These are phyloP conservation scores for Rhizopus sp. DNA, from an alignment of 371 early-diverging fungal species.

Conservation along the genomic window DNA sequence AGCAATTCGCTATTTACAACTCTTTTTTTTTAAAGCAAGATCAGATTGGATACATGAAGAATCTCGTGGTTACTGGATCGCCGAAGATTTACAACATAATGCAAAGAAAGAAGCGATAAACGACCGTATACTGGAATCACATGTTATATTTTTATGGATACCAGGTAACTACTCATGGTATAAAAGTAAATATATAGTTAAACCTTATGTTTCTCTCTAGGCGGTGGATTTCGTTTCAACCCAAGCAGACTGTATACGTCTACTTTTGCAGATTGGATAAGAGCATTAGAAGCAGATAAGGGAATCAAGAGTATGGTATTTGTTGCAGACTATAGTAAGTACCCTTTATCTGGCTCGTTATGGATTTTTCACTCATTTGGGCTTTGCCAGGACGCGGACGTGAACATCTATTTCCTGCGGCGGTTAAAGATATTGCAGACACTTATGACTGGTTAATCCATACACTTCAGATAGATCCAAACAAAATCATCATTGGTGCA, in stretches of 20 bases:
- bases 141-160: slow-evolving; percentile 44
- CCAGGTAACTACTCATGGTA: slow-evolving; percentile 28
- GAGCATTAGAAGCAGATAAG: slow-evolving; percentile 42
- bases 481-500: slow-evolving; percentile 27
- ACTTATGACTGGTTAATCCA: slow-evolving; percentile 35
- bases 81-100: slow-evolving; percentile 30
- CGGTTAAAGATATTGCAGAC: slow-evolving; percentile 33
- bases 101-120: slow-evolving; percentile 38
- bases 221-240: slow-evolving; percentile 47
- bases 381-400: slow-evolving; percentile 25
- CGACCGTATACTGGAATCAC: slow-evolving; percentile 33
- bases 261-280: slow-evolving; percentile 38
- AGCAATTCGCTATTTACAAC: slow-evolving; percentile 12
- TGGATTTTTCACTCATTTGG: background rate
- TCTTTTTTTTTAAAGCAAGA: slow-evolving; percentile 22
- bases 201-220: slow-evolving; percentile 12
- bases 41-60: slow-evolving; percentile 24
- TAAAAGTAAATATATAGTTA: background rate
- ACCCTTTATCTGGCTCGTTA: background rate
- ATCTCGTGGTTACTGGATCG: slow-evolving; percentile 33
- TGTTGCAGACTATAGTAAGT: slow-evolving; percentile 42
- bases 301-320: slow-evolving; percentile 38
- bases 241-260: slow-evolving; percentile 33
- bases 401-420: slow-evolving; percentile 31
- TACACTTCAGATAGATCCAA: slow-evolving; percentile 25